Percentiles rank a stretch among this genome's conserved stretches.
Conservation (phyloP, 169 alveolate species). For the Cryptosporidium tyzzeri region DNA sequence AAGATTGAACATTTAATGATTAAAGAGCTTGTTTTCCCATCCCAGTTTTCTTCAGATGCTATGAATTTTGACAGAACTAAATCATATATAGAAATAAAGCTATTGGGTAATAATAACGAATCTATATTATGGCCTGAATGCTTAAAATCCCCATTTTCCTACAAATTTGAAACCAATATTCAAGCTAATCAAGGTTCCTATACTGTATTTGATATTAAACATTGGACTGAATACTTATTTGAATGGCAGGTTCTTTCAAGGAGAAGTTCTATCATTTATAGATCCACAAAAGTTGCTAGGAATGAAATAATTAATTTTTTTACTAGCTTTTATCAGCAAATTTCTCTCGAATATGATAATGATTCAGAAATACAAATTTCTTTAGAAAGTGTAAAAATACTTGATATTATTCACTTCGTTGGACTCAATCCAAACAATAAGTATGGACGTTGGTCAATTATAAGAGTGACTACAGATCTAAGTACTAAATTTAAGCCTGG, state of each 20-base stretch:
- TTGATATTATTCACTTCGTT: conserved; percentile 36
- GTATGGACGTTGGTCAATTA: conserved; percentile 50
- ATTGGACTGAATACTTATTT: conserved; percentile 22
- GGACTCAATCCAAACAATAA: conserved; percentile 47
- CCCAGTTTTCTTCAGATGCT: conserved; percentile 5
- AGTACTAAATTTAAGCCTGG: background rate
- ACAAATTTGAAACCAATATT: background rate
- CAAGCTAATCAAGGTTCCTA: background rate
- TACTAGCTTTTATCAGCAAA: background rate
- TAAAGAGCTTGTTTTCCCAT: conserved; percentile 18
- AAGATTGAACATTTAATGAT: background rate
- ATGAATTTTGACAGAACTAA: background rate
- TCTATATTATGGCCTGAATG: conserved; percentile 37
- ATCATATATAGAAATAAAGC: conserved; percentile 15
- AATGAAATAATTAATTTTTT: conserved; percentile 1
- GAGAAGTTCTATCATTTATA: conserved; percentile 15
- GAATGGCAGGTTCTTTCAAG: conserved; percentile 20
- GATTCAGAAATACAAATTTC: conserved; percentile 19
- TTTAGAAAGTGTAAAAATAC: conserved; percentile 24
- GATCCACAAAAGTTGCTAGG: background rate
- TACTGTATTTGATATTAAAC: conserved; percentile 36
- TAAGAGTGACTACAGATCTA: conserved; percentile 16
- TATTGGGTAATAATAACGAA: background rate
- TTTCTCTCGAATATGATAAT: background rate
- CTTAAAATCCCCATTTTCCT: background rate